Evolutionary conservation across 2,329 filamentous ascomycete species (phyloP), one percentile per base, ranked within the genome.

Genomic region (Penicillium sp.): DNA sequence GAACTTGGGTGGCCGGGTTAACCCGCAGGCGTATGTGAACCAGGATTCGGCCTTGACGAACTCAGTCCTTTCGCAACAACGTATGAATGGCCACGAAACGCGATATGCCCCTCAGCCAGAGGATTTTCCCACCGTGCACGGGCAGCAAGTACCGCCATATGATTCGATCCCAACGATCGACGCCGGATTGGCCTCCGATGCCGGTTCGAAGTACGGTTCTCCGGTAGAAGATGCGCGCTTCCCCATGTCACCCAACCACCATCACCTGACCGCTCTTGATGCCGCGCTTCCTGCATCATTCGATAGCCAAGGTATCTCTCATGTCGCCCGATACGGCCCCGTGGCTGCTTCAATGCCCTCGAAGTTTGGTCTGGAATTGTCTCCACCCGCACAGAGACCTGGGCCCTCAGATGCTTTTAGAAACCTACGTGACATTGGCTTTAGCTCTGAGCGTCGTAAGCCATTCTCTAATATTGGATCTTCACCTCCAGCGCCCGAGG

Each of bases 281-380:
- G 95, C 92, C 2, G 92, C 91, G 16, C 84, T 98, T 9, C 95
- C 95, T 1, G 91, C 93, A 9, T 98, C 93, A 0, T 97, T 98
- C 73, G 95, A 98, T 75, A 96, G 92, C 67, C 95, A 97, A 69
- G 93, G 93, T 49, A 90, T 97, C 52, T 97, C 93, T 11, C 90
- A 93, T 72, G 92, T 91, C 60, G 93, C 93, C 19, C 86, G 91
- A 58, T 92, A 93, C 72, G 95, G 90, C 0, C 91, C 93, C 0
- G 92, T 96, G 75, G 93, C 93, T 8, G 91, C 93, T 0, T 98
- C 93, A 0, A 90, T 98, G 11, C 95, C 95, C 10, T 90, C 91
- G 51, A 91, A 93, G 67, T 97, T 98, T 68, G 90, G 90, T 14
- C 80, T 97, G 63, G 93, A 96, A 52, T 61, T 75, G 9, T 92